Evolutionary conservation across 2,329 filamentous ascomycete genomes (phyloP), one percentile per base, ranked within the genome.

Genomic region (Cladophialophora bantiana): DNA sequence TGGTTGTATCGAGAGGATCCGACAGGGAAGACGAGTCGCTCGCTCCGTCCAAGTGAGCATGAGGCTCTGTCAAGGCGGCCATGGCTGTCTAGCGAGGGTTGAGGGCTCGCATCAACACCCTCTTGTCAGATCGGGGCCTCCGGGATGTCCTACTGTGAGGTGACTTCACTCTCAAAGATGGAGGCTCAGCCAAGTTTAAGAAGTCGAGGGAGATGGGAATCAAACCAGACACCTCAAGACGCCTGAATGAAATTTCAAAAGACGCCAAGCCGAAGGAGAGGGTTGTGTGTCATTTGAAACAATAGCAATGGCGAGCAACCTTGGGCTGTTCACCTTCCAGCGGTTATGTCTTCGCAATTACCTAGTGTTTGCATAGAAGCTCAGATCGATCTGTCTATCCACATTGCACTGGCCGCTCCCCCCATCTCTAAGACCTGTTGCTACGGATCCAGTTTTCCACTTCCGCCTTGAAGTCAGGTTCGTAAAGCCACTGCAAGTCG

Each of bases 401-500:
- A 50, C 10, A 9, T 26, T 7, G 45, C 10, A 3, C 7, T 9
- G 18, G 45, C 18, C 7, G 42, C 38, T 20, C 42, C 18, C 42
- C 6, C 18, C 4, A 20, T 36, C 13, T 20, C 45, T 40, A 53
- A 13, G n/a, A 34, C 26, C 31, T 53, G 5, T 34, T 32, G 26
- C 59, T 54, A 26, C 55, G 59, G 52, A 76, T 56, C 76, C 77
- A 78, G 5, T 73, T 66, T 5, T 76, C 70, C 0, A 80, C 77
- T 68, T 77, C 74, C 1, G 75, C 66, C n/a, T 80, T 77, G 62
- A 83, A 77, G 52, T 81, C 73, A 0, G 79, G 76, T 4, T 74
- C 75, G 66, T 83, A 84, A n/a, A 84, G 66, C 81, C 82, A 84
- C 0, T 71, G 75, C 40, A 83, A 36, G 36, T 77, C 73, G 13